Conservation (phyloP, 2,329 filamentous ascomycete genomes). For the Fonsecaea multimorphosa region DNA sequence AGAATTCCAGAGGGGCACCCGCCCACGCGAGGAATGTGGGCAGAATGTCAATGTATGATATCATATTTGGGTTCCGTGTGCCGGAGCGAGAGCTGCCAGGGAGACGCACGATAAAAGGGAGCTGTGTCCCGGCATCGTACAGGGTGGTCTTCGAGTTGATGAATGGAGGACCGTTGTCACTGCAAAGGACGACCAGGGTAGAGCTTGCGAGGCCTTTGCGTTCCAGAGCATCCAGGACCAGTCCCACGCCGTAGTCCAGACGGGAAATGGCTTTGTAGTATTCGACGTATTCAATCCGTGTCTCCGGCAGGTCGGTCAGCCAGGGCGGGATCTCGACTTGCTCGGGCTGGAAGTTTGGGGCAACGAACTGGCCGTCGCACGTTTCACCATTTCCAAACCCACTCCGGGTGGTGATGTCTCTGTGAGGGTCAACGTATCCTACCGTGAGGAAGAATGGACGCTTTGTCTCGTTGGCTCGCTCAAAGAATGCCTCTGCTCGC, state of each 20-base stretch:
- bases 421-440: constrained; percentile 56
- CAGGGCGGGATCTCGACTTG: constrained; percentile 52
- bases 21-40: constrained; percentile 55
- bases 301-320: constrained; percentile 50
- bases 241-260: constrained; percentile 52
- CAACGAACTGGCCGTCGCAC: not conserved
- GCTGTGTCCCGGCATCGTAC: constrained; percentile 55
- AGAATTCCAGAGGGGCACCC: not conserved
- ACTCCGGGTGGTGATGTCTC: constrained; percentile 47
- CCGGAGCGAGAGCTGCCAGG: constrained; percentile 42
- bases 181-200: constrained; percentile 56
- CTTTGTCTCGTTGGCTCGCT: constrained; percentile 41
- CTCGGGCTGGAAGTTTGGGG: constrained; percentile 41
- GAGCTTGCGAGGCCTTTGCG: constrained; percentile 43
- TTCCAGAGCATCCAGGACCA: constrained; percentile 48
- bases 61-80: constrained; percentile 51
- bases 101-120: constrained; percentile 52
- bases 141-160: constrained; percentile 60
- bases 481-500: constrained; percentile 49
- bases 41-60: constrained; percentile 56
- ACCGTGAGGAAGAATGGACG: constrained; percentile 56
- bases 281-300: constrained; percentile 52
- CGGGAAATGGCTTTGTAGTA: constrained; percentile 53
- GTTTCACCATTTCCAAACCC: constrained; percentile 52
- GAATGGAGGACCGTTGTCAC: constrained; percentile 59